Conservation (phyloP, 1,139 yeast species). For the Yamadazyma taylorii region DNA sequence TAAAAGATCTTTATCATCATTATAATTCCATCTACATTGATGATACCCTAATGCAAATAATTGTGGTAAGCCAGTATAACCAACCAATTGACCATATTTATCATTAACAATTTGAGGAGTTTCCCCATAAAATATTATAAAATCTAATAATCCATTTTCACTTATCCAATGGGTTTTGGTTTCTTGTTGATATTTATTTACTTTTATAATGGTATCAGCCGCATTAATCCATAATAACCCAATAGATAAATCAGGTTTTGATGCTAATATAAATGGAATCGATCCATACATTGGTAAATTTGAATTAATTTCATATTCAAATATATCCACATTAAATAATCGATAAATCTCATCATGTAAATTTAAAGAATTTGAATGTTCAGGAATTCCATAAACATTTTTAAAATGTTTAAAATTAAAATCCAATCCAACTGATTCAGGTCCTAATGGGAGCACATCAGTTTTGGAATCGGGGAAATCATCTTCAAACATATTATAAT, state of each 20-base stretch:
- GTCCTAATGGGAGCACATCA: slow-evolving; percentile 77
- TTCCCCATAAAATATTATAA: slow-evolving; percentile 65
- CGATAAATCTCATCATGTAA: slow-evolving; percentile 80
- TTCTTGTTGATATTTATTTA: slow-evolving; percentile 37
- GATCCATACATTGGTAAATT: slow-evolving; percentile 93
- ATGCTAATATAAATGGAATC: slow-evolving; percentile 82
- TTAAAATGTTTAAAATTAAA: slow-evolving; percentile 57
- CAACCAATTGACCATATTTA: slow-evolving; percentile 73
- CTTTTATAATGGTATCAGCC: slow-evolving; percentile 90
- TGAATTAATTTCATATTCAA: slow-evolving; percentile 83
- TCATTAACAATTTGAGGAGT: slow-evolving; percentile 60
- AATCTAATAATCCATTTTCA: slow-evolving; percentile 81
- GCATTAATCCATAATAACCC: slow-evolving; percentile 92
- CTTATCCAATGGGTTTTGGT: slow-evolving; percentile 89
- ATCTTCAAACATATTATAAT: slow-evolving; percentile 60
- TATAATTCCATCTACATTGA: slow-evolving; percentile 97
- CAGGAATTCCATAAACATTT: slow-evolving; percentile 89
- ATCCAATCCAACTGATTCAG: slow-evolving; percentile 86
- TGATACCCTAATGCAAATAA: slow-evolving; percentile 85
- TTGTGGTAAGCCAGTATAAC: slow-evolving; percentile 74
- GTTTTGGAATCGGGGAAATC: slow-evolving; percentile 56
- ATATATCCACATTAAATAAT: slow-evolving; percentile 87
- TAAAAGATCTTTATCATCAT: slow-evolving; percentile 80
- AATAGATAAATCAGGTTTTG: slow-evolving; percentile 55
- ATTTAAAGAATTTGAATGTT: slow-evolving; percentile 81